phyloP scores from a whole-genome alignment of 768 basidiomycete species.

The Saitozyma podzolica region DNA sequence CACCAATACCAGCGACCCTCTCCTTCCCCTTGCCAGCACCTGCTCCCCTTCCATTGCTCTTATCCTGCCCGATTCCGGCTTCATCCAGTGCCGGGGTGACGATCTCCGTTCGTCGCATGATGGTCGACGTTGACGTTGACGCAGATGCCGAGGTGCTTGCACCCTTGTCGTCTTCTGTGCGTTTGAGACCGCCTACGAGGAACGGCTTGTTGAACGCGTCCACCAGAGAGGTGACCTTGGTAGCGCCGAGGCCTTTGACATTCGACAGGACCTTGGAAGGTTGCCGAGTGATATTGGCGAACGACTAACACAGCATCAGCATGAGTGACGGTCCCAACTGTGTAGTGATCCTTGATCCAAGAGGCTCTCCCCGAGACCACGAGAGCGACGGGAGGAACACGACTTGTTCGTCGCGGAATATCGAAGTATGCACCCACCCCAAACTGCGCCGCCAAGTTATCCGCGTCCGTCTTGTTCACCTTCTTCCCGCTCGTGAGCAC shows the following conservation, averaged over 20 bases:
- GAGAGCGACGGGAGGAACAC: no score
- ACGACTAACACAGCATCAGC: conserved; percentile 62
- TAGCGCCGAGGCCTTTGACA: conserved; percentile 89
- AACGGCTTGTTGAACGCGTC: conserved; percentile 91
- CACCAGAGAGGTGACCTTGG: conserved; percentile 86
- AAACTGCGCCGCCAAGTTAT: conserved; percentile 85
- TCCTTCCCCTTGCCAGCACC: conserved; percentile 12
- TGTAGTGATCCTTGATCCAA: no score
- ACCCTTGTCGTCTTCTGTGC: background rate
- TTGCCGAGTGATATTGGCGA: conserved; percentile 74
- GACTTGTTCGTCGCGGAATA: background rate
- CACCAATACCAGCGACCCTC: conserved; percentile 11
- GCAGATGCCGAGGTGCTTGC: background rate
- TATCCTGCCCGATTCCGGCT: background rate
- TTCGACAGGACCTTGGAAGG: conserved; percentile 72
- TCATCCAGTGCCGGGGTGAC: background rate
- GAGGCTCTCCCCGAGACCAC: no score
- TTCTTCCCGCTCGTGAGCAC: conserved; percentile 84
- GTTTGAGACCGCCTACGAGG: conserved; percentile 42
- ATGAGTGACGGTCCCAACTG: no score
- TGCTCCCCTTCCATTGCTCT: background rate
- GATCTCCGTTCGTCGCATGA: background rate
- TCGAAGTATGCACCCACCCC: conserved; percentile 65
- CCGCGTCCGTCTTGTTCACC: conserved; percentile 96
- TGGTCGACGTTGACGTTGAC: conserved; percentile 1